Evolutionary conservation across 1,284 basidiomycete species (phyloP).

Genomic region (Thelephora terrestris): DNA sequence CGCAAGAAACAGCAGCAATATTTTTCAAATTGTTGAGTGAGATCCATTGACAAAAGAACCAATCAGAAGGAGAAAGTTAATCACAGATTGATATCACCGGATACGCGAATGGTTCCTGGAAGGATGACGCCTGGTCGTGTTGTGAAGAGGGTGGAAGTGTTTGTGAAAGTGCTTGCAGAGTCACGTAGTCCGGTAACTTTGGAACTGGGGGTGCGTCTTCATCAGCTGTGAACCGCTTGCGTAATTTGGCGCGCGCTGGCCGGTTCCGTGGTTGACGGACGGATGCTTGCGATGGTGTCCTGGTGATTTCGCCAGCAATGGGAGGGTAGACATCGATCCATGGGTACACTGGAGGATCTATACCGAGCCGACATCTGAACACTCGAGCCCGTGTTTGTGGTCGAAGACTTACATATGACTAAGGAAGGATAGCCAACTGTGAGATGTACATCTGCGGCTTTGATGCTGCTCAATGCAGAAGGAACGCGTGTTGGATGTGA

Average conservation of each 20-base stretch:
- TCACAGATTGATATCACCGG: background rate
- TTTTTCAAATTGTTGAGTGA: too few relatives aligned
- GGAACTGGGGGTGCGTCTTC: background rate
- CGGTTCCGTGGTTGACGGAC: background rate
- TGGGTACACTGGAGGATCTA: background rate
- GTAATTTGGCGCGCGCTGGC: background rate
- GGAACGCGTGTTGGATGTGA: too few relatives aligned
- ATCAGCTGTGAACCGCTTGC: background rate
- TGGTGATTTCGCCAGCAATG: background rate
- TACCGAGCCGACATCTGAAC: background rate
- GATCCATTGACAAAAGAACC: too few relatives aligned
- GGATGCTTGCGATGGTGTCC: background rate
- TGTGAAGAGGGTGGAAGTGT: background rate
- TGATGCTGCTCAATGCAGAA: background rate
- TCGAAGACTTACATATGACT: background rate
- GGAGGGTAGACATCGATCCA: background rate
- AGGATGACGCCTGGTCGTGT: background rate
- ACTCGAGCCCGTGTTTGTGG: background rate
- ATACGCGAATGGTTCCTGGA: background rate
- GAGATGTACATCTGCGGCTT: background rate
- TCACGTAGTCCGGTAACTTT: background rate
- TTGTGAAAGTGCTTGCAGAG: too few relatives aligned
- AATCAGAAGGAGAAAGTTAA: background rate
- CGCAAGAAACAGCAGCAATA: too few relatives aligned
- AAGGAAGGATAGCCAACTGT: slow-evolving; percentile 7